A percentile compares a stretch with the other conserved stretches of the same genome.
These are phyloP conservation scores for Phytophthora tubulina DNA, from an alignment of 352 stramenopile species.

Conservation along the genomic window DNA sequence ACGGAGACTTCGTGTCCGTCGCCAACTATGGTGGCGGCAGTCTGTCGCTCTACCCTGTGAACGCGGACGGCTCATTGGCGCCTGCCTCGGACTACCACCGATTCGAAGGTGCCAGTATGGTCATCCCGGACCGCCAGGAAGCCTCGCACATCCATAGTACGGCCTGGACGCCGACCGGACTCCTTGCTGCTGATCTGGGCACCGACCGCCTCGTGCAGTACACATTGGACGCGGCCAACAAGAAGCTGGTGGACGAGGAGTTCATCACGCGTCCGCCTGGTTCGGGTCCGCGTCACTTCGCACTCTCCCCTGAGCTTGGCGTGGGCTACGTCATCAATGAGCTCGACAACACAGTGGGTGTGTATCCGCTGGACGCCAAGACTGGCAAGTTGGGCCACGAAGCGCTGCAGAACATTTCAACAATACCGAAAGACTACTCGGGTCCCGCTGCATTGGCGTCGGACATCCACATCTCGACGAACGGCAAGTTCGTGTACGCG, in stretches of 20 bases:
- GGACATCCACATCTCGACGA: slow-evolving; percentile 67
- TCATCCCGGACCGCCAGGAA: slow-evolving; percentile 72
- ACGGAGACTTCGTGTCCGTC: slow-evolving; percentile 63
- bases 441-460: slow-evolving; percentile 39
- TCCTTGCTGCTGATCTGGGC: slow-evolving; percentile 74
- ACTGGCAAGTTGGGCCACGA: slow-evolving; percentile 54
- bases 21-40: slow-evolving; percentile 79
- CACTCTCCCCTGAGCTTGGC: slow-evolving; percentile 59
- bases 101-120: slow-evolving; percentile 57
- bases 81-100: slow-evolving; percentile 51
- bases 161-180: slow-evolving; percentile 57
- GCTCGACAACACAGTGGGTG: slow-evolving; percentile 70
- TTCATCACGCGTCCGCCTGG: slow-evolving; percentile 59
- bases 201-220: slow-evolving; percentile 78
- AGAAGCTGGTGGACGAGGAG: slow-evolving; percentile 53
- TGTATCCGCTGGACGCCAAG: slow-evolving; percentile 59
- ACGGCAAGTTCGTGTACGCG: slow-evolving; percentile 67
- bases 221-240: slow-evolving; percentile 45
- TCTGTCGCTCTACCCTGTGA: slow-evolving; percentile 66
- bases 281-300: slow-evolving; percentile 79
- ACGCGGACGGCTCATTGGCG: slow-evolving; percentile 62
- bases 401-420: slow-evolving; percentile 73
- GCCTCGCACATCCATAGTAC: slow-evolving; percentile 82
- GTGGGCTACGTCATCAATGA: slow-evolving; percentile 80
- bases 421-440: slow-evolving; percentile 57